Percentiles rank a stretch among this genome's conserved stretches.
Evolutionary conservation across 164 flowering plant species (phyloP).

Genomic region (Berberis thunbergii): DNA sequence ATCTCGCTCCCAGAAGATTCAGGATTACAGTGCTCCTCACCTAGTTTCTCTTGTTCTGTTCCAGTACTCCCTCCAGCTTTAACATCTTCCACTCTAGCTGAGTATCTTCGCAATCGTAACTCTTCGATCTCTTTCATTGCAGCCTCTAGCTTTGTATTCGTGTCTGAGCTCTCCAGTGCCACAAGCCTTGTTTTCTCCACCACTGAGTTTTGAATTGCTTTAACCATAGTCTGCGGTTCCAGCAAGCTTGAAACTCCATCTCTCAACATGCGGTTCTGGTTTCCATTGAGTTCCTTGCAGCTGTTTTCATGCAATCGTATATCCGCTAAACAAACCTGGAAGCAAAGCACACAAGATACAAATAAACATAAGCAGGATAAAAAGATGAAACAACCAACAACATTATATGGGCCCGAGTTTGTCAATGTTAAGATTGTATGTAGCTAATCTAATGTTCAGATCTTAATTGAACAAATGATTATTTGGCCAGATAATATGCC

Average conservation of each 20-base stretch:
- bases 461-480: too few species aligned
- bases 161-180: constrained; percentile 16
- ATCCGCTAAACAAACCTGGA: background rate
- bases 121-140: constrained; percentile 26
- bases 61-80: background rate
- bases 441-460: too few species aligned
- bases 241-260: constrained; percentile 41
- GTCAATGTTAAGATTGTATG: too few species aligned
- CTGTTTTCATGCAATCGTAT: background rate
- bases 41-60: background rate
- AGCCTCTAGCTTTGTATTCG: constrained; percentile 21
- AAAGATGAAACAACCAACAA: background rate
- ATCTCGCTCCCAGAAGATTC: constrained; percentile 23
- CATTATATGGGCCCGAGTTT: background rate
- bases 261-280: constrained; percentile 2
- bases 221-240: constrained; percentile 40
- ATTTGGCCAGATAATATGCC: too few species aligned
- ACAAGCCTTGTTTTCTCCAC: constrained; percentile 30
- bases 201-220: constrained; percentile 46
- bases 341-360: background rate
- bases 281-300: constrained; percentile 13
- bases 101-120: constrained; percentile 17
- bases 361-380: background rate
- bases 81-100: constrained; percentile 8
- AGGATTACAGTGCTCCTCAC: constrained; percentile 12